Evolutionary conservation across 768 basidiomycete species (phyloP).

Genomic region (Lentinula edodes): DNA sequence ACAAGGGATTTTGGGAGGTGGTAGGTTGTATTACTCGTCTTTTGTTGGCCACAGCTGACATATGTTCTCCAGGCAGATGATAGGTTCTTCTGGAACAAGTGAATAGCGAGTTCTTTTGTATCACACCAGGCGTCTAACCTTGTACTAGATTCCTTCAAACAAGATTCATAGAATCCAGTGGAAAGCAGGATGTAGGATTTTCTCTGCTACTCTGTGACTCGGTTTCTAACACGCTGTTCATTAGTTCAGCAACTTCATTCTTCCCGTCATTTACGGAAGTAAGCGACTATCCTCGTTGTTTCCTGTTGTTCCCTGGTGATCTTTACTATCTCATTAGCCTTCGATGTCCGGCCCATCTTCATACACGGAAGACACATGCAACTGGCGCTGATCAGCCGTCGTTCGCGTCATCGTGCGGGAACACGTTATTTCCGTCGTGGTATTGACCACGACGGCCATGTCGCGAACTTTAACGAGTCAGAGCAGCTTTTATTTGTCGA

Average conservation of each 20-base stretch:
- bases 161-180: slow-evolving; percentile 31
- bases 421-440: slow-evolving; percentile 97
- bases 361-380: slow-evolving; percentile 77
- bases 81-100: slow-evolving; percentile 98
- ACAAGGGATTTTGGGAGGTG: slow-evolving; percentile 69
- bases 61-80: slow-evolving; percentile 67
- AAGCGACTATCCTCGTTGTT: slow-evolving; percentile 26
- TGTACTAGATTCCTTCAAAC: slow-evolving; percentile 31
- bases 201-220: background rate
- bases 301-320: background rate
- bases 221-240: slow-evolving; percentile 11
- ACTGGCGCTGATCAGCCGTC: slow-evolving; percentile 85
- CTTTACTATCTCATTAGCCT: slow-evolving; percentile 44
- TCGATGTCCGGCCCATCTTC: slow-evolving; percentile 73
- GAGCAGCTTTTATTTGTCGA: slow-evolving; percentile 89
- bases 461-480: slow-evolving; percentile 97
- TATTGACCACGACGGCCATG: slow-evolving; percentile 82
- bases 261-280: slow-evolving; percentile 96
- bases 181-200: slow-evolving; percentile 60
- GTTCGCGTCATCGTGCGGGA: slow-evolving; percentile 90
- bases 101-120: slow-evolving; percentile 10
- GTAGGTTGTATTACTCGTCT: slow-evolving; percentile 38
- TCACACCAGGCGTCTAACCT: background rate
- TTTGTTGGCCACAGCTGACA: background rate
- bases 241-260: slow-evolving; percentile 83